Evolutionary conservation across 257 asterid species (phyloP).

Genomic region (Nicotiana sylvestris): DNA sequence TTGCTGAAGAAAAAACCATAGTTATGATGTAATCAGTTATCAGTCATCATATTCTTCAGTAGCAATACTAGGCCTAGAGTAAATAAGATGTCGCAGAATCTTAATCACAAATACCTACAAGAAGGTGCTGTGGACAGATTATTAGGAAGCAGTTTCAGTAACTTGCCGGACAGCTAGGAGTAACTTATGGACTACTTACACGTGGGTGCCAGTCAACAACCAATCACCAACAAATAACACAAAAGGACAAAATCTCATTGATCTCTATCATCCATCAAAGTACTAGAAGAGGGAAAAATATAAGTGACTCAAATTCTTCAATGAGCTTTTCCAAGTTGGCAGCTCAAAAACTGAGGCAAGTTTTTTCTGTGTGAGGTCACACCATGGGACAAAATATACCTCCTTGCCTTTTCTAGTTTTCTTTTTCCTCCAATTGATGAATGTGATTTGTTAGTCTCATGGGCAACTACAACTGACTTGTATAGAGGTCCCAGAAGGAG

Average conservation of each 20-base stretch:
- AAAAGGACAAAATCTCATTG: background rate
- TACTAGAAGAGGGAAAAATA: background rate
- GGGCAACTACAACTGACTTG: background rate
- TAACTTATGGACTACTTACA: slow-evolving; percentile 2
- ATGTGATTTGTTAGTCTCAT: background rate
- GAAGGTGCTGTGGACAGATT: background rate
- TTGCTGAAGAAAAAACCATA: background rate
- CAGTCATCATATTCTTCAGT: background rate
- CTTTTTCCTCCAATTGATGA: background rate
- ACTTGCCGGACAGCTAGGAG: background rate
- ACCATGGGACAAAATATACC: background rate
- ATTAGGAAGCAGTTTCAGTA: background rate
- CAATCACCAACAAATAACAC: background rate
- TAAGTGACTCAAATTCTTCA: background rate
- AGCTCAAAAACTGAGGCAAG: background rate
- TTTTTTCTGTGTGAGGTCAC: background rate
- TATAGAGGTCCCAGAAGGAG: background rate
- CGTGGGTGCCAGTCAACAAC: background rate
- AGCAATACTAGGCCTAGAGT: background rate
- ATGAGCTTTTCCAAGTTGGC: background rate
- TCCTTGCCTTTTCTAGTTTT: background rate
- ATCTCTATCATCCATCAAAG: background rate
- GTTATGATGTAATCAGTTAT: background rate
- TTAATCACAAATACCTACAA: slow-evolving; percentile 1
- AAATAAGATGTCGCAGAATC: background rate